These are phyloP conservation scores for Calocybe gangraenosa DNA, from an alignment of 768 basidiomycete genomes.

Conservation along the genomic window DNA sequence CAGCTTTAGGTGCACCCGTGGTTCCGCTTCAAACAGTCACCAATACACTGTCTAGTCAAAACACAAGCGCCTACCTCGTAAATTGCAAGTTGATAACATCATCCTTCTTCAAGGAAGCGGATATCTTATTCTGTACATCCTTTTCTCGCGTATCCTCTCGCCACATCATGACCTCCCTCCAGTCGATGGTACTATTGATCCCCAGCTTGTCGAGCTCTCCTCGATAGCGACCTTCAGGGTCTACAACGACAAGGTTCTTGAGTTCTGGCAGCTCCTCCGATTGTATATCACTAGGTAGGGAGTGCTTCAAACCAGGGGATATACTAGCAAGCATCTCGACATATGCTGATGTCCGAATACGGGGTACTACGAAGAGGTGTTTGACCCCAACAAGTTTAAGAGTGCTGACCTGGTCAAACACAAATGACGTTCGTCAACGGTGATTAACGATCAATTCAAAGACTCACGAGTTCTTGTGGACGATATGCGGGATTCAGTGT, in stretches of 20 bases:
- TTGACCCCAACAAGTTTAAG: constrained; percentile 62
- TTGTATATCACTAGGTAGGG: constrained; percentile 51
- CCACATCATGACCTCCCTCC: constrained; percentile 73
- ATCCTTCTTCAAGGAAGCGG: constrained; percentile 42
- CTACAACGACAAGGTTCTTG: constrained; percentile 60
- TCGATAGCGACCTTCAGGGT: constrained; percentile 45
- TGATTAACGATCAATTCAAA: not conserved
- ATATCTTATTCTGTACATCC: constrained; percentile 37
- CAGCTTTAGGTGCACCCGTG: constrained; percentile 78
- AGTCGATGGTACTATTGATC: constrained; percentile 56
- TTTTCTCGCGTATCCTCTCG: constrained; percentile 44
- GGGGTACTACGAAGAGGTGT: constrained; percentile 71
- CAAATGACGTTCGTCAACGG: constrained; percentile 4
- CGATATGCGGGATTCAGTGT: constrained; percentile 84
- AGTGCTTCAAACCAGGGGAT: constrained; percentile 50
- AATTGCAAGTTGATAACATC: constrained; percentile 84
- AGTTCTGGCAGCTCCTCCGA: constrained; percentile 57
- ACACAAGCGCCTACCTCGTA: constrained; percentile 51
- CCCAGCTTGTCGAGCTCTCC: constrained; percentile 35
- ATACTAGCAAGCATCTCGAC: constrained; percentile 53
- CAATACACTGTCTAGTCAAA: too few relatives aligned
- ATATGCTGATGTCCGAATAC: constrained; percentile 62
- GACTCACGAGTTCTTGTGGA: constrained; percentile 60
- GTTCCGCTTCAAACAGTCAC: constrained; percentile 52
- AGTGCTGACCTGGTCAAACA: constrained; percentile 44